These are phyloP conservation scores for Venturia carpophila DNA, from an alignment of 2,329 filamentous ascomycete genomes.

Conservation along the genomic window DNA sequence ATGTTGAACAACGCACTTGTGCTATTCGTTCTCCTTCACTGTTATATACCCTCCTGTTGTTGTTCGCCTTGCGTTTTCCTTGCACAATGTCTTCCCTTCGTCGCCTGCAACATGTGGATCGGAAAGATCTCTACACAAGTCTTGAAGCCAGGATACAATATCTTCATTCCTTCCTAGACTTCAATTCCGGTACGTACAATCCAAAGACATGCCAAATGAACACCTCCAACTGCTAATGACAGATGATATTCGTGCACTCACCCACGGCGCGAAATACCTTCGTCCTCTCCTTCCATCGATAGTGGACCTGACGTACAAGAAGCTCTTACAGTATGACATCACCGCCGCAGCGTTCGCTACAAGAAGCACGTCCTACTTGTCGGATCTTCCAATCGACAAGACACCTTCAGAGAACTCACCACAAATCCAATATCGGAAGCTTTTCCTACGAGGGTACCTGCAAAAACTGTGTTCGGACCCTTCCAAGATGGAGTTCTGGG, in stretches of 20 bases:
- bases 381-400: constrained; percentile 50
- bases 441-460: constrained; percentile 64
- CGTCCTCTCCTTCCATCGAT: constrained; percentile 74
- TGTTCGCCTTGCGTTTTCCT: background rate
- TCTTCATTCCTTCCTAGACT: constrained; percentile 68
- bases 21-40: background rate
- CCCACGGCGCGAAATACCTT: constrained; percentile 65
- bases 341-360: constrained; percentile 68
- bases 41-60: background rate
- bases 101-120: constrained; percentile 53
- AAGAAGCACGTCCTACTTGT: constrained; percentile 46
- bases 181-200: constrained; percentile 54
- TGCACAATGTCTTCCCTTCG: constrained; percentile 21
- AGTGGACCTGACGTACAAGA: constrained; percentile 78
- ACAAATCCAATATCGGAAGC: constrained; percentile 69
- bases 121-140: constrained; percentile 62
- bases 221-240: background rate
- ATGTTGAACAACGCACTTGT: background rate
- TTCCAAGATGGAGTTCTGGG: constrained; percentile 69
- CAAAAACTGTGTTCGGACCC: constrained; percentile 68
- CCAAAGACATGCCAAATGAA: background rate
- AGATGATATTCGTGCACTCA: constrained; percentile 64
- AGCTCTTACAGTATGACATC: constrained; percentile 72
- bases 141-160: constrained; percentile 64
- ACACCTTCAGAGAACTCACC: constrained; percentile 54